Evolutionary conservation across 73 alveolate species (phyloP), one percentile per base, ranked within the genome.

Genomic region (Blepharisma japonicum): DNA sequence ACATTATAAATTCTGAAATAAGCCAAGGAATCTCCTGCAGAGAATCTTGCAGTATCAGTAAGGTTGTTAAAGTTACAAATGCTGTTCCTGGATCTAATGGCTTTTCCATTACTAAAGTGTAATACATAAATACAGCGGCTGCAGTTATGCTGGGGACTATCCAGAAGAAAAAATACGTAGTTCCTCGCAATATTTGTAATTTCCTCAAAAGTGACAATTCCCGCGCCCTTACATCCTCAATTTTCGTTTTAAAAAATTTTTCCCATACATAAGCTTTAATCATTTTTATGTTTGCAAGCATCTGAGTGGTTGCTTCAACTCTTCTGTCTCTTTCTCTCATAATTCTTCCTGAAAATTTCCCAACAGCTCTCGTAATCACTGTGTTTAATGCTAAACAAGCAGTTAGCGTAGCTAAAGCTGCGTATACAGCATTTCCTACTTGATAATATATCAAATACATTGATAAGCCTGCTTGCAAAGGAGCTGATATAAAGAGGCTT

Each of bases 231-330:
- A 81, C 87, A 70, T 79, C 87, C 68, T 47, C 51, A 21, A 92
- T 90, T 81, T 83, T 87, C 45, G 84, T 81, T 66, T 78, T 45
- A 82, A 92, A 92, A 72, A 80, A 61, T 47, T 84, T 81, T 81
- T 80, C 89, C 98, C 98, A 92, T 38, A 87, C 79, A 77, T 92
- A 87, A 55, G 86, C 70, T 74, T 92, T 92, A 53, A 92, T 55
- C 68, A 81, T 78, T 79, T 92, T 93, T 21, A 93, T 82, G 71
- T 88, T 85, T 8, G 81, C 78, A 21, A 93, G 56, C 21, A 94
- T 80, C 77, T 92, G 96, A 18, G 96, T 90, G n/a, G 96, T 89
- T 46, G 77, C 51, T 71, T 84, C 86, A 91, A 90, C 87, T 55
- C 98, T 84, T 55, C 68, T 53, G 83, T 91, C 96, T 68, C 82